Evolutionary conservation across 305 asterid genomes (phyloP).

Genomic region (Fraxinus xanthoxyloides): DNA sequence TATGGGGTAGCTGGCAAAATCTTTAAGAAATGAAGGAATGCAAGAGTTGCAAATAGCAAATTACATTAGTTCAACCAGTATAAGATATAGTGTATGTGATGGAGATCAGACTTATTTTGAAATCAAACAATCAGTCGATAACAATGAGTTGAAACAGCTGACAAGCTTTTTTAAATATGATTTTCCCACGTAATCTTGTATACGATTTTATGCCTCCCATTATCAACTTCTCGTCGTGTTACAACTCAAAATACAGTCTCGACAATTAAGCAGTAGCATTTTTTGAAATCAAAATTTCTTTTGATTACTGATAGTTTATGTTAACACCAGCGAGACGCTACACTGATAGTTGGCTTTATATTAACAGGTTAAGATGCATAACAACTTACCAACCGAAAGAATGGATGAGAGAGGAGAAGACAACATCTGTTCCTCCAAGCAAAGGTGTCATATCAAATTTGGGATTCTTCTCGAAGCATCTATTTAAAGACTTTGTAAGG

Average conservation of each 20-base stretch:
- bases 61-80: background rate
- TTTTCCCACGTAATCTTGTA: conserved; percentile 4
- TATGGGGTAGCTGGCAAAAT: background rate
- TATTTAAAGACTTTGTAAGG: conserved; percentile 90
- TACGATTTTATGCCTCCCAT: conserved; percentile 2
- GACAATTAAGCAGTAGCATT: background rate
- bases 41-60: background rate
- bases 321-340: background rate
- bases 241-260: conserved; percentile 1
- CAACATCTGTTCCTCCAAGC: conserved; percentile 96
- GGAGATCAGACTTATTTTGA: background rate
- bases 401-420: conserved; percentile 95
- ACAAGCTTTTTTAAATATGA: background rate
- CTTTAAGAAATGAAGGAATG: background rate
- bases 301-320: background rate
- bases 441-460: conserved; percentile 96
- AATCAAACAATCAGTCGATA: background rate
- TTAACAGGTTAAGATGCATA: conserved; percentile 23
- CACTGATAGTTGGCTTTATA: conserved; percentile 4
- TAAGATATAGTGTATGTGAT: background rate
- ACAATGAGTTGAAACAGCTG: conserved; percentile 1
- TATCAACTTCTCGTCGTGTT: background rate
- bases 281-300: background rate
- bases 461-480: conserved; percentile 94
- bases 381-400: conserved; percentile 86